Evolutionary conservation across 1,284 basidiomycete genomes (phyloP), one percentile per base, ranked within the genome.

Genomic region (Rhodotorula sp.): DNA sequence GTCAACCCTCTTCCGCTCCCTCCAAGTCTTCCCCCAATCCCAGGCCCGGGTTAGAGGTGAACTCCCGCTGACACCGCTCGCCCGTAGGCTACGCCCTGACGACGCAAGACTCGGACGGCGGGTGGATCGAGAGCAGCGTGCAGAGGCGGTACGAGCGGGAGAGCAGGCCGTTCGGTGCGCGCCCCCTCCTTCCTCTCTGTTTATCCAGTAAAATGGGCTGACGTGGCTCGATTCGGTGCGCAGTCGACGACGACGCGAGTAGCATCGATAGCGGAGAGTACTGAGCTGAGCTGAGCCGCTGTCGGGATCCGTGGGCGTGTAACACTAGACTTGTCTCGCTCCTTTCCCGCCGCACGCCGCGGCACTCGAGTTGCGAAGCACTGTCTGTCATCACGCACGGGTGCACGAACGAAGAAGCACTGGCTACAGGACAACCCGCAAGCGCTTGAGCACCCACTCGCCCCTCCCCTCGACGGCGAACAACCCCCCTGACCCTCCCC

Each of bases 71-170:
- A 13, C 50, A 29, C 3, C 22, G 12, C 7, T 17, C 50, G n/a
- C n/a, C 6, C 50, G 21, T 21, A 72, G 66, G 73, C 15, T 75
- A 72, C 55, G 67, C 70, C 0, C 51, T 72, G 3, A 58, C 65
- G 22, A 56, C 63, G 15, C 70, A 72, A 19, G 73, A 75, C 39
- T 66, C 56, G 8, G 68, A 67, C n/a, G 61, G 62, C 3, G 56
- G 50, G 15, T 75, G 70, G 73, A 67, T 72, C 59, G 53, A 37
- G 17, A 34, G 27, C 15, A 55, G 64, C 27, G 61, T 74, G 6
- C 58, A 58, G 19, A 6, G 55, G 2, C 58, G 69, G 1, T 74
- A 74, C 66, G 71, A 67, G 48, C 41, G 61, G 25, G 69, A 66
- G 58, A 54, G 53, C 22, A 25, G 57, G 19, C 51, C 41, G 4